Evolutionary conservation across 1,139 yeast species (phyloP), one percentile per base, ranked within the genome.

Genomic region (Saccharomyces hybrid): DNA sequence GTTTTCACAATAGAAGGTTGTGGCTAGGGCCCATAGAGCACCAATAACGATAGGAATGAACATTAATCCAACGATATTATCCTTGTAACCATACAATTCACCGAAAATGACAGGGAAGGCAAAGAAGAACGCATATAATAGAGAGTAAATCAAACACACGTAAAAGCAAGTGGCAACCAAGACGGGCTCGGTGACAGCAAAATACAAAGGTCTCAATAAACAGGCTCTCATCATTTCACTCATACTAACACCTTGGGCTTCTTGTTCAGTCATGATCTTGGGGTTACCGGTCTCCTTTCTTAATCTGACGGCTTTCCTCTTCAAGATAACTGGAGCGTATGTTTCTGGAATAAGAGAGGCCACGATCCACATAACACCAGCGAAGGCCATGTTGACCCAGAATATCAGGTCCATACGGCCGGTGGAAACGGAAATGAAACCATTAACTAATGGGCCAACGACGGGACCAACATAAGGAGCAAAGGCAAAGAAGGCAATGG

Each of bases 401-500:
- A 86, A 80, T 68, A 89, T 80, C 49, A 88, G 71, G 51, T 85
- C 90, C 64, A 82, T 78, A 64, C 90, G 77, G 14, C 78, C 79
- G 28, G 93, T 78, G 57, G 83, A 80, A 49, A 86, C 83, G 57
- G 84, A 78, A 65, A 89, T 84, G 73, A 89, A 89, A 42, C 96
- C 96, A 66, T 88, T 86, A 48, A 88, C 89, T 54, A 90, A 73
- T n/a, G 95, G 96, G 42, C 96, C 96, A 53, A 89, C 73, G 42
- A 88, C 95, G 0, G 97, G 96, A 51, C 96, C 96, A 54, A 93
- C 84, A 71, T 89, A 89, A 3, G 97, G 97, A 55, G 95, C 91
- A 65, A 89, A 89, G 32, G 95, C 89, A 69, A 89, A 90, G 64
- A 86, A 85, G 0, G 96, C 95, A 72, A 89, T 89, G 34, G 96